Conservation (phyloP, 1,139 yeast species). For the Hyphopichia fennica region DNA sequence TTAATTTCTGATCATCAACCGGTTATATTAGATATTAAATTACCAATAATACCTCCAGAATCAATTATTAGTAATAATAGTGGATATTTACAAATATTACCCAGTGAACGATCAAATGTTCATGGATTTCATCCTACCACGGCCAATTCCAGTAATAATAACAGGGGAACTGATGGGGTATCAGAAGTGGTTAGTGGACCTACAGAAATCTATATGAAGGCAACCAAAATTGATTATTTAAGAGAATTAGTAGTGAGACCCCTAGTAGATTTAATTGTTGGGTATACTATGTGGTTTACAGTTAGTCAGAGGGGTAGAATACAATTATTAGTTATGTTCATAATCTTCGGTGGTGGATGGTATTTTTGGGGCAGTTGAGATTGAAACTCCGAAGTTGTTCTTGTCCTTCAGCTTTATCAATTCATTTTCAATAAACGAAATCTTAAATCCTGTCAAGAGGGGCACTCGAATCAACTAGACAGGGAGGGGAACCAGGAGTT, state of each 20-base stretch:
- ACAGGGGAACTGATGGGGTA: not conserved
- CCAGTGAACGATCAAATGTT: constrained; percentile 21
- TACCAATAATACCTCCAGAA: constrained; percentile 46
- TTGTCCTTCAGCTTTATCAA: no score
- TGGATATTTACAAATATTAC: constrained; percentile 45
- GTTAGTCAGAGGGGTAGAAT: constrained; percentile 44
- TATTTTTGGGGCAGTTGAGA: not conserved
- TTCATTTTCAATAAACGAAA: no score
- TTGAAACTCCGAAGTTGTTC: no score
- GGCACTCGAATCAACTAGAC: no score
- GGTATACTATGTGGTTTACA: constrained; percentile 38
- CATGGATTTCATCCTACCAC: constrained; percentile 16
- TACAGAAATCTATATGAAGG: constrained; percentile 44
- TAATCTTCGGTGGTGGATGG: constrained; percentile 8
- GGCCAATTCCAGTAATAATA: not conserved
- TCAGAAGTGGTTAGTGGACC: constrained; percentile 34
- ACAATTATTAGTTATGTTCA: constrained; percentile 9
- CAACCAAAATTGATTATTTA: constrained; percentile 38
- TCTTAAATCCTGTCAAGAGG: no score
- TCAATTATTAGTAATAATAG: constrained; percentile 32
- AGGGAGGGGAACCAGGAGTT: not conserved
- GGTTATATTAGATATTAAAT: constrained; percentile 42
- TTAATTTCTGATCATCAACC: constrained; percentile 45
- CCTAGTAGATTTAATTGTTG: constrained; percentile 35
- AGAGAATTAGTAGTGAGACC: constrained; percentile 29